A percentile compares a stretch with the other conserved stretches of the same genome.
Evolutionary conservation across 371 early-diverging fungal species (phyloP).

Genomic region (Batrachochytrium dendrobatidis): DNA sequence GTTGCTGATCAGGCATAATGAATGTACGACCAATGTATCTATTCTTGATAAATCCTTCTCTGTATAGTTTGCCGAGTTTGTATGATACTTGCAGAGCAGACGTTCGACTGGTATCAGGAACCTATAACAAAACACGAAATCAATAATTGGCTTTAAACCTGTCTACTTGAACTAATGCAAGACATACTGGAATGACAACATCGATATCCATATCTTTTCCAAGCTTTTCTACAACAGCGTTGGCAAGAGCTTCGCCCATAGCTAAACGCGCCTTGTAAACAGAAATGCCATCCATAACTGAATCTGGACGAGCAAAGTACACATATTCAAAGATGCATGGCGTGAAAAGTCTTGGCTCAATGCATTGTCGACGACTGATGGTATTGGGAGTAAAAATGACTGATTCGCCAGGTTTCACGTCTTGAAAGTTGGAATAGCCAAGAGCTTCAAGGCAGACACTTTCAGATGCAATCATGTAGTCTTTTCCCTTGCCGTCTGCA

Average conservation of each 20-base stretch:
- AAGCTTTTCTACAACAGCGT: conserved; percentile 59
- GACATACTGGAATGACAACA: conserved; percentile 87
- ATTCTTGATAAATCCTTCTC: conserved; percentile 98
- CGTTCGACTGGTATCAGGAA: conserved; percentile 91
- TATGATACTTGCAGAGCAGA: conserved; percentile 88
- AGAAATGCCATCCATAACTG: conserved; percentile 93
- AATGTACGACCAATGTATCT: conserved; percentile 96
- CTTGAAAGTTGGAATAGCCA: conserved; percentile 78
- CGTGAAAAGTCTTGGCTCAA: conserved; percentile 46
- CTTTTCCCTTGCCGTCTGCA: conserved; percentile 40
- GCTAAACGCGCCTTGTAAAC: conserved; percentile 95
- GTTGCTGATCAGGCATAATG: conserved; percentile 94
- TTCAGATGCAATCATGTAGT: conserved; percentile 96
- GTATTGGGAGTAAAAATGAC: conserved; percentile 75
- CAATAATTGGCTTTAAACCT: conserved; percentile 2
- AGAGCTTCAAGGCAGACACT: conserved; percentile 86
- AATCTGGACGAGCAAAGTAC: conserved; percentile 95
- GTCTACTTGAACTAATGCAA: not conserved
- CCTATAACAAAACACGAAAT: conserved; percentile 29
- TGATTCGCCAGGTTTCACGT: conserved; percentile 86
- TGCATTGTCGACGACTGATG: conserved; percentile 58
- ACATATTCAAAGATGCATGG: conserved; percentile 98
- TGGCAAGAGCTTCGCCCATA: conserved; percentile 94
- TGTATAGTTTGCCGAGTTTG: conserved; percentile 75
- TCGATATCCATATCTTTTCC: conserved; percentile 79